Evolutionary conservation across 306 rosid species (phyloP).

Genomic region (Dalbergia oliveri): DNA sequence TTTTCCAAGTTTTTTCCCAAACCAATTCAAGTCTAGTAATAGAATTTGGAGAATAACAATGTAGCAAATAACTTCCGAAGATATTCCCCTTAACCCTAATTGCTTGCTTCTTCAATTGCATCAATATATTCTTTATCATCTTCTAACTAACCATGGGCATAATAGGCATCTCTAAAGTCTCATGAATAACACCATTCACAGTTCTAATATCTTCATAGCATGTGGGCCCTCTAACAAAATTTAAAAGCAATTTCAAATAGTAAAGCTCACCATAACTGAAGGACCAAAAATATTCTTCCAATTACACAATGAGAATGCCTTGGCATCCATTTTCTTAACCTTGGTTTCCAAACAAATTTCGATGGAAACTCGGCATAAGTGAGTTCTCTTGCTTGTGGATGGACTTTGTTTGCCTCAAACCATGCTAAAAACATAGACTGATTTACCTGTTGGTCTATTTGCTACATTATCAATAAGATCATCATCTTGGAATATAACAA

Average conservation of each 20-base stretch:
- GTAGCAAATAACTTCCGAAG: background rate
- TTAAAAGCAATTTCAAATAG: too few relatives aligned
- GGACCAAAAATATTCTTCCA: background rate
- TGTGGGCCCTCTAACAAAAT: background rate
- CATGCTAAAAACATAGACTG: background rate
- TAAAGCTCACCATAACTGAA: background rate
- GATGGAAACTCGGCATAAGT: background rate
- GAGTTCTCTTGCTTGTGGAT: background rate
- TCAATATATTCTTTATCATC: background rate
- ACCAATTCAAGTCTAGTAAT: background rate
- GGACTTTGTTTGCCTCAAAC: background rate
- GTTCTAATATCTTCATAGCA: background rate
- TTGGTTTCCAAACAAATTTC: background rate
- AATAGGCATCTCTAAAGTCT: background rate
- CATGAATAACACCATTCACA: background rate
- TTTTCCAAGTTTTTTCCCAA: background rate
- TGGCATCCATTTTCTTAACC: background rate
- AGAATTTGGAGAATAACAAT: background rate
- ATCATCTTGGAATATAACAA: too few relatives aligned
- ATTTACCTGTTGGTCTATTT: too few relatives aligned
- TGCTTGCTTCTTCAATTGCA: background rate
- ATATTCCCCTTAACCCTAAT: background rate
- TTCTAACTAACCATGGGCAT: background rate
- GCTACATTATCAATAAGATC: too few relatives aligned
- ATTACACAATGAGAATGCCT: background rate